A percentile compares a stretch with the other conserved stretches of the same genome.
phyloP scores from a whole-genome alignment of 1,284 basidiomycete species.

The Volvariella volvacea region DNA sequence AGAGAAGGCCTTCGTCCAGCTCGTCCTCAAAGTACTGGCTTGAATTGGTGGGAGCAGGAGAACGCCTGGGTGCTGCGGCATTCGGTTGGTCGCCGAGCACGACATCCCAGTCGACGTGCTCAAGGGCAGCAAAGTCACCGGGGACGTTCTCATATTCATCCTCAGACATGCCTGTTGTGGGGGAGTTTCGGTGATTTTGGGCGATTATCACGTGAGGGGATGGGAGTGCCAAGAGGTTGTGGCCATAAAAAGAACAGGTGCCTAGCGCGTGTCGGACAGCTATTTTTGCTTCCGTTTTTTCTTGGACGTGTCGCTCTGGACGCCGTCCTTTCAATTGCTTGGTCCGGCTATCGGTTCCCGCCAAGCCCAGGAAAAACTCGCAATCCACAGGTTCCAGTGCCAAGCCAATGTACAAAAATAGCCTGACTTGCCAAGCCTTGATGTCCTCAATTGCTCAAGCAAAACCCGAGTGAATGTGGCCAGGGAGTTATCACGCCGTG shows the following conservation, averaged over 20 bases:
- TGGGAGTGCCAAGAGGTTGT: too few relatives aligned
- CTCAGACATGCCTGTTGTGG: slow-evolving; percentile 14
- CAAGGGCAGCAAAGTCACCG: slow-evolving; percentile 37
- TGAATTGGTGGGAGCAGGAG: slow-evolving; percentile 14
- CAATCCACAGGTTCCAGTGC: neutral
- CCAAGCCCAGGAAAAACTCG: slow-evolving; percentile 1
- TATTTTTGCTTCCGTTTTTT: too few relatives aligned
- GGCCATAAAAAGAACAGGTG: too few relatives aligned
- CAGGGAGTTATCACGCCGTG: neutral
- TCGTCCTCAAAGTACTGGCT: slow-evolving; percentile 26
- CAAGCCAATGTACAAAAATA: neutral
- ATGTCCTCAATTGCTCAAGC: neutral
- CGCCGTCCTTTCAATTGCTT: neutral
- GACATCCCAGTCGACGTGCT: slow-evolving; percentile 30
- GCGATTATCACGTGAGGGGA: too few relatives aligned
- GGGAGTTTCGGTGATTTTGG: too few relatives aligned
- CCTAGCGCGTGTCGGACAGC: too few relatives aligned
- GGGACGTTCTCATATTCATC: slow-evolving; percentile 32
- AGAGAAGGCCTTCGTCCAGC: slow-evolving; percentile 25
- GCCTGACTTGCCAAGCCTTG: neutral
- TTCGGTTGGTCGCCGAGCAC: slow-evolving; percentile 20
- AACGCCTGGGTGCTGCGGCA: slow-evolving; percentile 5
- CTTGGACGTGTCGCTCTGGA: too few relatives aligned
- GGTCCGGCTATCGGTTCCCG: neutral
- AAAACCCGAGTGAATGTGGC: neutral